Evolutionary conservation across 2,329 filamentous ascomycete species (phyloP).

Genomic region (Chaetomium sp.): DNA sequence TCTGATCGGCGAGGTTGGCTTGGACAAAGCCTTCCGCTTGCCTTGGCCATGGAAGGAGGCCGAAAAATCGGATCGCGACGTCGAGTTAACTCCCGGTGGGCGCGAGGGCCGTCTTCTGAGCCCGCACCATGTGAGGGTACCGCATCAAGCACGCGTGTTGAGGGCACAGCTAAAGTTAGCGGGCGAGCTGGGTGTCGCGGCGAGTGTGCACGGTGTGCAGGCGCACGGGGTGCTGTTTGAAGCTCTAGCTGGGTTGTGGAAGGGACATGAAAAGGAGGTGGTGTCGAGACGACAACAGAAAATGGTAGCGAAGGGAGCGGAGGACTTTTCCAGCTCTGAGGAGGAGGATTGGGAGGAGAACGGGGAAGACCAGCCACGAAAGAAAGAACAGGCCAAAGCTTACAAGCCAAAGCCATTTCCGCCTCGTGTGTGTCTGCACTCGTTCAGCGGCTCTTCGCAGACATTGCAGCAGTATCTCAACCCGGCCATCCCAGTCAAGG

Average conservation of each 20-base stretch:
- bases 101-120: conserved; percentile 63
- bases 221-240: conserved; percentile 67
- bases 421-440: conserved; percentile 87
- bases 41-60: conserved; percentile 49
- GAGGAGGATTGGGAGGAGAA: conserved; percentile 33
- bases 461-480: conserved; percentile 72
- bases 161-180: conserved; percentile 65
- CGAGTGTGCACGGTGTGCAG: conserved; percentile 69
- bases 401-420: conserved; percentile 59
- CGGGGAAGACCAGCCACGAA: conserved; percentile 18
- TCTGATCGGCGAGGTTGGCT: conserved; percentile 68
- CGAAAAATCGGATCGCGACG: background rate
- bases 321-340: conserved; percentile 38
- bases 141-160: conserved; percentile 63
- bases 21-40: conserved; percentile 72
- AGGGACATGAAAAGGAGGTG: conserved; percentile 59
- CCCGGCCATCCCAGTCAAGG: conserved; percentile 61
- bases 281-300: conserved; percentile 53
- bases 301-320: conserved; percentile 41
- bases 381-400: conserved; percentile 1
- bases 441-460: conserved; percentile 74
- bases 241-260: conserved; percentile 59
- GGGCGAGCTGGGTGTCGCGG: conserved; percentile 56
- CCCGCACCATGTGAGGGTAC: conserved; percentile 58
- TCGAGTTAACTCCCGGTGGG: conserved; percentile 56